phyloP scores from a whole-genome alignment of 2,329 filamentous ascomycete species.

The Fusarium compactum region DNA sequence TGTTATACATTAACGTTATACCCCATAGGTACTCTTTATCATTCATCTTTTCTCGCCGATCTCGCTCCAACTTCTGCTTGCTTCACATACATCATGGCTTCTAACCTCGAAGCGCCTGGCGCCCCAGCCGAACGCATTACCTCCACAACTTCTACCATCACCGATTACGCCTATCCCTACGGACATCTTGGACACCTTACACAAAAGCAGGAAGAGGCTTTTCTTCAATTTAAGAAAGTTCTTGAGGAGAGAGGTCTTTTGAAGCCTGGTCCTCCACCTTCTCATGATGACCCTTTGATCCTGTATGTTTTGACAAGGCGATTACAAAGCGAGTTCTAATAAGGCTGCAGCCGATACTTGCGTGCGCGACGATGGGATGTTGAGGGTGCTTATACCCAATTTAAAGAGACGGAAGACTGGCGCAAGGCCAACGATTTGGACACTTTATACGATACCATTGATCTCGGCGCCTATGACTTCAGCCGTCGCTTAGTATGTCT shows the following conservation, averaged over 20 bases:
- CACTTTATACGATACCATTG: conserved; percentile 86
- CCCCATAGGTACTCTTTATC: conserved; percentile 6
- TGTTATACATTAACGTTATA: background rate
- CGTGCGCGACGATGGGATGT: conserved; percentile 86
- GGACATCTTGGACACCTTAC: conserved; percentile 87
- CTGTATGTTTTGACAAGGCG: conserved; percentile 63
- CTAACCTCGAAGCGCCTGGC: conserved; percentile 41
- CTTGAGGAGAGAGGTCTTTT: conserved; percentile 75
- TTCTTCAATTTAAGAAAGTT: conserved; percentile 78
- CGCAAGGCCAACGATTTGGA: conserved; percentile 82
- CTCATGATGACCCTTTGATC: conserved; percentile 79
- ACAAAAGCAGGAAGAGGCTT: conserved; percentile 72
- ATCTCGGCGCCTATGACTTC: conserved; percentile 84
- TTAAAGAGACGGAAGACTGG: conserved; percentile 91
- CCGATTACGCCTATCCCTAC: conserved; percentile 70
- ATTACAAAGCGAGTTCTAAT: conserved; percentile 34
- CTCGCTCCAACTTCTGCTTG: conserved; percentile 10
- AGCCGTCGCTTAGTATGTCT: conserved; percentile 75
- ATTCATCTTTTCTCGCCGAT: conserved; percentile 3
- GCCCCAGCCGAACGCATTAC: conserved; percentile 47
- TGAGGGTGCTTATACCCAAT: conserved; percentile 83
- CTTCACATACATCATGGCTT: conserved; percentile 40
- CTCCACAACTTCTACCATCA: conserved; percentile 48
- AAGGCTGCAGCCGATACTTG: conserved; percentile 76
- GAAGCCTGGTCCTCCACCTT: conserved; percentile 66